Evolutionary conservation across 2,329 filamentous ascomycete species (phyloP).

Genomic region (Bimuria novae-zelandiae): DNA sequence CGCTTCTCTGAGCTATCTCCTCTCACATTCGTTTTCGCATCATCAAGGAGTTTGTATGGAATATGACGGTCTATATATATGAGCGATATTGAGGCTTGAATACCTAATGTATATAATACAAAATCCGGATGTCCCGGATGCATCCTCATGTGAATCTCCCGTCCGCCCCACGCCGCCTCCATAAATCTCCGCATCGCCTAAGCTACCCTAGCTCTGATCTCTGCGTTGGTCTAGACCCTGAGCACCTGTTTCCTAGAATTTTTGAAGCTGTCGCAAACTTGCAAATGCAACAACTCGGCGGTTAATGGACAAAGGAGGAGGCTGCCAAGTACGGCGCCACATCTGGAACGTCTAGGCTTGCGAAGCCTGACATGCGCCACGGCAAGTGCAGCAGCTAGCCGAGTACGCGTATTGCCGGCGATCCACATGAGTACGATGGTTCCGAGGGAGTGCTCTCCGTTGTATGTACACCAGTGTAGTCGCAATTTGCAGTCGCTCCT

Average conservation of each 20-base stretch:
- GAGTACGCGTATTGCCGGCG: slow-evolving; percentile 1
- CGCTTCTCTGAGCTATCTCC: slow-evolving; percentile 22
- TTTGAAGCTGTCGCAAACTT: neutral
- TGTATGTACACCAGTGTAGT: neutral
- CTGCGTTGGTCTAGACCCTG: neutral
- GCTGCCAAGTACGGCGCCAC: slow-evolving; percentile 10
- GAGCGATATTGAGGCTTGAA: neutral
- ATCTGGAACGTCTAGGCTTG: slow-evolving; percentile 3
- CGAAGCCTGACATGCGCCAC: slow-evolving; percentile 15
- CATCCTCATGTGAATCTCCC: neutral
- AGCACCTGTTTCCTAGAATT: neutral
- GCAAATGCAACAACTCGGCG: neutral
- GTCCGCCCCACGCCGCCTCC: slow-evolving; percentile 7
- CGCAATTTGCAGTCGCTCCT: neutral
- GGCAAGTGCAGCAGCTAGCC: neutral
- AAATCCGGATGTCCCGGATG: neutral
- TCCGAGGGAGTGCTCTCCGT: too few species aligned
- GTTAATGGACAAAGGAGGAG: slow-evolving; percentile 3
- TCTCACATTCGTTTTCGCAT: neutral
- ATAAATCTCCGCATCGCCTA: slow-evolving; percentile 3
- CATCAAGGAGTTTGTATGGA: too few species aligned
- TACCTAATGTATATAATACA: slow-evolving; percentile 4
- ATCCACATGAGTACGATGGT: too few species aligned
- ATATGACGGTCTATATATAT: too few species aligned
- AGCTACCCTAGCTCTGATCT: neutral